Percentiles rank a stretch among this genome's conserved stretches.
Evolutionary conservation across 176 grass and related monocot species (phyloP).

Genomic region (Oryza officinalis): DNA sequence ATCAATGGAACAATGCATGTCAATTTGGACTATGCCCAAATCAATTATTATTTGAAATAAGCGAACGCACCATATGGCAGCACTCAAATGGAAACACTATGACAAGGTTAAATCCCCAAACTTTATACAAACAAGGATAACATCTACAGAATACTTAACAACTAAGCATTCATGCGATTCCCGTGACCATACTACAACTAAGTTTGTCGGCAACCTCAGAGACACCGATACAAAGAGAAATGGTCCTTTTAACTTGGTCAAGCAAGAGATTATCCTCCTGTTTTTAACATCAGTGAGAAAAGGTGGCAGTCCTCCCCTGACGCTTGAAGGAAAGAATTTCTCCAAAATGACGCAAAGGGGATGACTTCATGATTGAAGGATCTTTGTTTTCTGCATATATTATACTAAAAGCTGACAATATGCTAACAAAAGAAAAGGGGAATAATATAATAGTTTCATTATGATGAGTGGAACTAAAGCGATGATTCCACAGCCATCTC

Average conservation of each 20-base stretch:
- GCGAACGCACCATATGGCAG: constrained; percentile 9
- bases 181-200: constrained; percentile 33
- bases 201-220: constrained; percentile 23
- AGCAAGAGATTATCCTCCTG: constrained; percentile 17
- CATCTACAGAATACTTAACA: constrained; percentile 27
- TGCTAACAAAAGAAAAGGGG: constrained; percentile 22
- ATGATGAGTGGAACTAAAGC: constrained; percentile 45
- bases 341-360: constrained; percentile 60
- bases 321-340: constrained; percentile 65
- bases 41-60: not conserved
- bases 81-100: not conserved
- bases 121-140: constrained; percentile 16
- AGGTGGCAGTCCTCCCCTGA: constrained; percentile 40
- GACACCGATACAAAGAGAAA: constrained; percentile 43
- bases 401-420: constrained; percentile 40
- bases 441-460: constrained; percentile 34
- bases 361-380: constrained; percentile 58
- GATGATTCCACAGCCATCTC: constrained; percentile 43
- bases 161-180: constrained; percentile 29
- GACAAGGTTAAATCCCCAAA: not conserved
- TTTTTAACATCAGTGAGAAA: constrained; percentile 38
- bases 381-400: constrained; percentile 38
- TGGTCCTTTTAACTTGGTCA: constrained; percentile 45
- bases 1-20: not conserved
- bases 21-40: constrained; percentile 1